Conservation (phyloP, 805 yeast genomes). For the Spathaspora boniae region DNA sequence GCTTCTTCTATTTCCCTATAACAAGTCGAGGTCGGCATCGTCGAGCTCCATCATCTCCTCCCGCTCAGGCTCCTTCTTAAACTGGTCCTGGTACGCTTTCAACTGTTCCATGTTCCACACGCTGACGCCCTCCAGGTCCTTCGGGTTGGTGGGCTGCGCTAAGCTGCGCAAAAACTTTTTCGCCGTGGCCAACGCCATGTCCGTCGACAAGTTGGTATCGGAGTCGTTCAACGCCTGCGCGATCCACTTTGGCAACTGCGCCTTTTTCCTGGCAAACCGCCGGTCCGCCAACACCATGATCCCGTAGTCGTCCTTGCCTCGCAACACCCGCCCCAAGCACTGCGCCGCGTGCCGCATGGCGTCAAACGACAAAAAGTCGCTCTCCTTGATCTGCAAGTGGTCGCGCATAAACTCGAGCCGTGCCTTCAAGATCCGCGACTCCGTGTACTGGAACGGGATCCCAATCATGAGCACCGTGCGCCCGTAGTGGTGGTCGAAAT, state of each 20-base stretch:
- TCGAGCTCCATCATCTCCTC: constrained; percentile 40
- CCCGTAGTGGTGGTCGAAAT: constrained; percentile 98
- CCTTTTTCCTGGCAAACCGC: constrained; percentile 80
- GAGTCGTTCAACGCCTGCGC: constrained; percentile 90
- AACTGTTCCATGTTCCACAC: constrained; percentile 85
- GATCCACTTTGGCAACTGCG: constrained; percentile 95
- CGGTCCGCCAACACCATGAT: constrained; percentile 97
- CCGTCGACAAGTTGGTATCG: constrained; percentile 88
- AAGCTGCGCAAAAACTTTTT: constrained; percentile 86
- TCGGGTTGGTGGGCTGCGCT: constrained; percentile 90
- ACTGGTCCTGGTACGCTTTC: constrained; percentile 53
- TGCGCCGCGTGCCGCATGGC: constrained; percentile 99
- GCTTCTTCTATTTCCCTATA: constrained; percentile 11
- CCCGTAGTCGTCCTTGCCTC: constrained; percentile 99
- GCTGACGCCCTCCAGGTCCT: constrained; percentile 90
- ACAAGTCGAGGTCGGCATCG: constrained; percentile 42
- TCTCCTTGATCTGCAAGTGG: constrained; percentile 87
- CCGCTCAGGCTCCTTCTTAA: constrained; percentile 26
- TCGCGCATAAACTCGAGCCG: constrained; percentile 90
- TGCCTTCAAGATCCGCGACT: constrained; percentile 92
- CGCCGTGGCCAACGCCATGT: constrained; percentile 95
- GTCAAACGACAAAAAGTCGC: constrained; percentile 93
- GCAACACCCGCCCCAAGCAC: constrained; percentile 91
- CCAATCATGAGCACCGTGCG: constrained; percentile 98
- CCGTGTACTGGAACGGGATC: constrained; percentile 98